Evolutionary conservation across 106 monocot genomes (phyloP).

Genomic region (Phalaenopsis equestris): DNA sequence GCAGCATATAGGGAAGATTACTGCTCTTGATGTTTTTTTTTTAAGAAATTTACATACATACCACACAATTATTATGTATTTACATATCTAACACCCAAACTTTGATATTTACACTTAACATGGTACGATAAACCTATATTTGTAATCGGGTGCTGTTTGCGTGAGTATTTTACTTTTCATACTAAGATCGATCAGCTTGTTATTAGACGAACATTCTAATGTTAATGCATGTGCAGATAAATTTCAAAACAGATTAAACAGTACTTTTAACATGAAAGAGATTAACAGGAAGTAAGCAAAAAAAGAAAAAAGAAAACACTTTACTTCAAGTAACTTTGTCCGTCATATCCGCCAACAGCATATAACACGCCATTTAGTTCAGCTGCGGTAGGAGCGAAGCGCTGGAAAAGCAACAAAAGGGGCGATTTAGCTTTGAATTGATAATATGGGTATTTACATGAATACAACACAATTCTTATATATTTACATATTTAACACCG

Average conservation of each 20-base stretch:
- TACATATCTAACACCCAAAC: too few species aligned
- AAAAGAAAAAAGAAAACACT: not conserved
- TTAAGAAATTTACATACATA: too few species aligned
- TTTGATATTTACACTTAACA: too few species aligned
- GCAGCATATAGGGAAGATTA: too few species aligned
- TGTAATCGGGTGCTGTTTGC: too few species aligned
- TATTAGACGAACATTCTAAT: not conserved
- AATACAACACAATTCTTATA: too few species aligned
- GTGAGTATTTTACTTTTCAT: not conserved
- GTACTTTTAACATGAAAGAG: not conserved
- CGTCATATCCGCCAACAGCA: slow-evolving; percentile 74
- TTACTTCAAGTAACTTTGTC: slow-evolving; percentile 54
- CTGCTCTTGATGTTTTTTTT: too few species aligned
- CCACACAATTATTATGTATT: too few species aligned
- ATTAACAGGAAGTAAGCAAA: not conserved
- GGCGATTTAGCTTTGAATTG: not conserved
- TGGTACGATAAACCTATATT: too few species aligned
- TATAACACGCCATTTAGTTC: slow-evolving; percentile 67
- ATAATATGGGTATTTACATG: not conserved
- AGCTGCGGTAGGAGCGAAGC: slow-evolving; percentile 53
- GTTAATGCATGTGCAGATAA: not conserved
- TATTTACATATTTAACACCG: too few species aligned
- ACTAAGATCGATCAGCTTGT: not conserved
- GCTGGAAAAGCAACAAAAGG: slow-evolving; percentile 34
- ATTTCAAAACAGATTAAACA: not conserved